These are phyloP conservation scores for Zalaria sp. DNA, from an alignment of 2,329 filamentous ascomycete species.

Conservation along the genomic window DNA sequence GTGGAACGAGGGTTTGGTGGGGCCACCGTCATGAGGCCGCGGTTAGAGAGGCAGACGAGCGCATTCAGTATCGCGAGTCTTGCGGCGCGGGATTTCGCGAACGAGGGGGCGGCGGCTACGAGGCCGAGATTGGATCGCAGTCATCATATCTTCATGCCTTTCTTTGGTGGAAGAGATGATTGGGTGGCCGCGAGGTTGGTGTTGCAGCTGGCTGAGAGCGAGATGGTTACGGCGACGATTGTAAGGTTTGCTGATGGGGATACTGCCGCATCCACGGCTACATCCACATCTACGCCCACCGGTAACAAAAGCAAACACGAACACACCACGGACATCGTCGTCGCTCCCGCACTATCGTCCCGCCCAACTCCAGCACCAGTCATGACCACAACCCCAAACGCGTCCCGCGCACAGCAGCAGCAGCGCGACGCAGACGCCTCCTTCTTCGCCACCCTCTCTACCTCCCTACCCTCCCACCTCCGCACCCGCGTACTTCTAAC, in stretches of 20 bases:
- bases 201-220: slow-evolving; percentile 69
- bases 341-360: neutral
- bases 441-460: slow-evolving; percentile 44
- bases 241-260: slow-evolving; percentile 37
- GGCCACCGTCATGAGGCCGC: slow-evolving; percentile 17
- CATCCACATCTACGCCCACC: neutral
- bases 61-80: slow-evolving; percentile 44
- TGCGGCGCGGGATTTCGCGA: slow-evolving; percentile 28
- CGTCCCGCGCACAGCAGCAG: neutral
- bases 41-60: slow-evolving; percentile 37
- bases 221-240: slow-evolving; percentile 65
- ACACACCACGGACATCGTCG: neutral
- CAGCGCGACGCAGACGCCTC: slow-evolving; percentile 29
- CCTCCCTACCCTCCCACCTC: slow-evolving; percentile 39
- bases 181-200: slow-evolving; percentile 65
- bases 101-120: slow-evolving; percentile 24
- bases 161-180: slow-evolving; percentile 75
- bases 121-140: slow-evolving; percentile 49
- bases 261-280: neutral
- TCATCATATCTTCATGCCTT: slow-evolving; percentile 78
- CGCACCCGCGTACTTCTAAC: slow-evolving; percentile 45
- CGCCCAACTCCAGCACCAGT: neutral
- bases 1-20: slow-evolving; percentile 58
- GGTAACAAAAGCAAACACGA: slow-evolving; percentile 3
- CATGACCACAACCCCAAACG: neutral